Percentiles rank a stretch among this genome's conserved stretches.
phyloP scores from a whole-genome alignment of 208 protist species.

The Trichomonas gallinae region DNA sequence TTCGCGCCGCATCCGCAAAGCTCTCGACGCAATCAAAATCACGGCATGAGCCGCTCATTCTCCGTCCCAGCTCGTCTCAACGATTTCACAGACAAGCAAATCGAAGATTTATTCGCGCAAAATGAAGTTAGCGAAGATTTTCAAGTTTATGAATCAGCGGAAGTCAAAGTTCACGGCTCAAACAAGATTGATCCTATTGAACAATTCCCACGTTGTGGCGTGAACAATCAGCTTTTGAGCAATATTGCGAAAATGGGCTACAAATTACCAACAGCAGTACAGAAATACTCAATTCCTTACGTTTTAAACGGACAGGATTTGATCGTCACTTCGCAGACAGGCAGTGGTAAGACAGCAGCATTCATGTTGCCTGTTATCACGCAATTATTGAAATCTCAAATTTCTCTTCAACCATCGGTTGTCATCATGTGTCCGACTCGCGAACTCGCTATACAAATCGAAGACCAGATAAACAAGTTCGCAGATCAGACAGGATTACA shows the following conservation, averaged over 20 bases:
- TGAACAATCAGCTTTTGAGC: not conserved
- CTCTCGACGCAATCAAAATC: not conserved
- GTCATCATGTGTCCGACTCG: conserved; percentile 81
- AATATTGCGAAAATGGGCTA: not conserved
- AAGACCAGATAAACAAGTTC: conserved; percentile 66
- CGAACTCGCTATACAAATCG: conserved; percentile 83
- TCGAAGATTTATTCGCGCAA: not conserved
- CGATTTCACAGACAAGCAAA: not conserved
- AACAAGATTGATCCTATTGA: not conserved
- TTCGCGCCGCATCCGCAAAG: not conserved
- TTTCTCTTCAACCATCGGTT: conserved; percentile 49
- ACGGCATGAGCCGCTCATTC: not conserved
- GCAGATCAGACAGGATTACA: not conserved
- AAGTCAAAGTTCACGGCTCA: not conserved
- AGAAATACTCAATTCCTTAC: conserved; percentile 18
- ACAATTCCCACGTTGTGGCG: not conserved
- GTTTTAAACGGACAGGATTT: not conserved
- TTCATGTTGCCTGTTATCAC: conserved; percentile 35
- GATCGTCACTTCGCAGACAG: conserved; percentile 29
- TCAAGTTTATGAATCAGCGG: not conserved
- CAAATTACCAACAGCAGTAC: conserved; percentile 9
- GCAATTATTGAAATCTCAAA: not conserved
- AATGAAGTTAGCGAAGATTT: not conserved
- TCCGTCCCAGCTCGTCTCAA: not conserved
- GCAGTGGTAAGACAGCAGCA: conserved; percentile 39